Conservation (phyloP, 257 asterid genomes). For the Echium plantagineum region DNA sequence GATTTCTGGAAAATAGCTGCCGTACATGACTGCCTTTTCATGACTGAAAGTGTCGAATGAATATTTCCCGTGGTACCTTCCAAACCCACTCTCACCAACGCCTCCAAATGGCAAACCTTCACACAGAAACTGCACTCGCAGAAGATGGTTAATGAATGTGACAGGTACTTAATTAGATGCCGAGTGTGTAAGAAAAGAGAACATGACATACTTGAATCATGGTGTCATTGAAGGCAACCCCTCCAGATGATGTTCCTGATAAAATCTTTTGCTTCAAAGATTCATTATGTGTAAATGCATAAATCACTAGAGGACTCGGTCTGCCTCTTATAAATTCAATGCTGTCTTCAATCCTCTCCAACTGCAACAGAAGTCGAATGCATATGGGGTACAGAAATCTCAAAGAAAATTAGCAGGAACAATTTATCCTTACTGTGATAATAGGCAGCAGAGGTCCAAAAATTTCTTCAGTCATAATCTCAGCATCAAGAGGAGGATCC, state of each 20-base stretch:
- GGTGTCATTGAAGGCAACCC: conserved; percentile 71
- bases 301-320: conserved; percentile 69
- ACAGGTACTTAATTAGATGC: background rate
- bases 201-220: conserved; percentile 46
- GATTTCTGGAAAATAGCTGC: conserved; percentile 51
- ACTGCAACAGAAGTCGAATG: conserved; percentile 26
- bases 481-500: conserved; percentile 83
- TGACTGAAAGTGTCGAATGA: conserved; percentile 87
- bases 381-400: background rate
- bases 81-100: conserved; percentile 72
- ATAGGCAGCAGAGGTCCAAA: conserved; percentile 95
- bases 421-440: conserved; percentile 45
- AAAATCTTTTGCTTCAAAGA: conserved; percentile 42
- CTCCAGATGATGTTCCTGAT: conserved; percentile 81
- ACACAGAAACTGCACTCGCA: conserved; percentile 47
- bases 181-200: background rate
- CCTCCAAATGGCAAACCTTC: conserved; percentile 84
- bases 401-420: background rate
- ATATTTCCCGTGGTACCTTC: conserved; percentile 86
- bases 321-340: conserved; percentile 55
- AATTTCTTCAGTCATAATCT: conserved; percentile 78
- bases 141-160: background rate
- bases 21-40: conserved; percentile 66
- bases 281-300: conserved; percentile 65
- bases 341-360: conserved; percentile 69